Conservation (phyloP, 2,329 filamentous ascomycete genomes). For the Epicoccum sorghinum region DNA sequence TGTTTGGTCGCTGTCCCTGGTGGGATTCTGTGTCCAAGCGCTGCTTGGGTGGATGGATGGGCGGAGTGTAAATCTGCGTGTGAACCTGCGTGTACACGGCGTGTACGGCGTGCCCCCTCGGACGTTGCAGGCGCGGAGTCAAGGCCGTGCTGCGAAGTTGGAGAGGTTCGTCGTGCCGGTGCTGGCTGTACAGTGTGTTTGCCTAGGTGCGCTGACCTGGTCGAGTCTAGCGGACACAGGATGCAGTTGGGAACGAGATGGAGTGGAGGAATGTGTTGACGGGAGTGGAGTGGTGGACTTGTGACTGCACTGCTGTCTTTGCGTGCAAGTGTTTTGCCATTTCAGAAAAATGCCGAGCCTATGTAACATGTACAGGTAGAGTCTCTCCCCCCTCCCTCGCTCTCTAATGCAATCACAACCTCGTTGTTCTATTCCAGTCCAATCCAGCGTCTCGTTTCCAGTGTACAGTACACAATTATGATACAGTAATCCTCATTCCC, state of each 20-base stretch:
- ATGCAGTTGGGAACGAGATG: no score
- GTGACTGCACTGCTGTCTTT: not conserved
- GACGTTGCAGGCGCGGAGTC: constrained; percentile 7
- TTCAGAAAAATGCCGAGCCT: not conserved
- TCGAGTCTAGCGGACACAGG: no score
- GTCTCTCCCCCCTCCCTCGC: not conserved
- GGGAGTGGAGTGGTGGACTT: not conserved
- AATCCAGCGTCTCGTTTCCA: not conserved
- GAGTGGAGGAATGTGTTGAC: not conserved
- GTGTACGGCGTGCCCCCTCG: not conserved
- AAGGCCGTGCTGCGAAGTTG: constrained; percentile 5
- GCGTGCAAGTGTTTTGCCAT: not conserved
- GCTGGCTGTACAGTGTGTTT: not conserved
- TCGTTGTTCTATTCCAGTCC: not conserved
- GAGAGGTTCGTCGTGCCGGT: not conserved
- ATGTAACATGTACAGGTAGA: constrained; percentile 3
- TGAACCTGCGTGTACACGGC: no score
- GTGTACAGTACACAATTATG: constrained; percentile 14
- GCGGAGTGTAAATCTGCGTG: no score
- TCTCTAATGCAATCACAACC: not conserved
- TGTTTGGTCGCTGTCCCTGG: no score
- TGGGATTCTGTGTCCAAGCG: no score
- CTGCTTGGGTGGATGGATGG: no score
- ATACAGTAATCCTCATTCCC: not conserved
- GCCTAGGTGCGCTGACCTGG: not conserved